A percentile compares a stretch with the other conserved stretches of the same genome.
phyloP scores from a whole-genome alignment of 2,329 filamentous ascomycete genomes.

The Venturiaceae sp. region DNA sequence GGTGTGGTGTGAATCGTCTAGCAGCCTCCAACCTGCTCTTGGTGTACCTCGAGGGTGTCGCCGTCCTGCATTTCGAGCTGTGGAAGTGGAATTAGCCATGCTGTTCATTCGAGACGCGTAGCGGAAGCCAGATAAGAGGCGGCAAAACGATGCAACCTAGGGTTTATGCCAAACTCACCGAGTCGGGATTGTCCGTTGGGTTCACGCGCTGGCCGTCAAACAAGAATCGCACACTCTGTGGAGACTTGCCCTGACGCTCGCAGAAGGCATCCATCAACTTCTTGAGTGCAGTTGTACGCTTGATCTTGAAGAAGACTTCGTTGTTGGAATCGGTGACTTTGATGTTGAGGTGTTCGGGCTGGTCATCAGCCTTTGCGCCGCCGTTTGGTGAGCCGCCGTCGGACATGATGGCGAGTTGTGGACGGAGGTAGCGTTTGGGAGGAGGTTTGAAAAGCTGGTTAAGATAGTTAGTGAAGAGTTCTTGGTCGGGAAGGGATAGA shows the following conservation, averaged over 20 bases:
- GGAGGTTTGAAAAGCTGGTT: neutral
- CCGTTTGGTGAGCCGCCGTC: constrained; percentile 29
- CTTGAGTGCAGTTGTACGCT: constrained; percentile 88
- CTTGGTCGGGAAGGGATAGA: too few species aligned
- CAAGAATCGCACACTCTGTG: constrained; percentile 78
- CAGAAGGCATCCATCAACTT: constrained; percentile 99
- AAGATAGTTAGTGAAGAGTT: neutral
- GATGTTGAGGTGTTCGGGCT: constrained; percentile 87
- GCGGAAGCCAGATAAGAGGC: too few species aligned
- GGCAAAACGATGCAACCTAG: neutral
- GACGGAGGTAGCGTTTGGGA: neutral
- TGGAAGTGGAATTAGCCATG: neutral
- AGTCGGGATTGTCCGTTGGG: constrained; percentile 79
- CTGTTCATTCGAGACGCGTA: neutral
- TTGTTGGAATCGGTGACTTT: constrained; percentile 99
- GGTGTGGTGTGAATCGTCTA: too few species aligned
- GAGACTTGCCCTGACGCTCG: constrained; percentile 84
- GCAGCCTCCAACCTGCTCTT: constrained; percentile 85
- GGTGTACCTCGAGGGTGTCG: constrained; percentile 92
- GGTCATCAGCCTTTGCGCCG: constrained; percentile 25
- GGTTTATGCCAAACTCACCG: constrained; percentile 58
- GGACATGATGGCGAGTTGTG: constrained; percentile 27
- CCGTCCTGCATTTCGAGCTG: constrained; percentile 92
- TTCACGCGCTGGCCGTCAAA: constrained; percentile 95
- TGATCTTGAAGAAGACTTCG: constrained; percentile 99